Conservation (phyloP, 495 filamentous ascomycete genomes). For the Peziza echinospora region DNA sequence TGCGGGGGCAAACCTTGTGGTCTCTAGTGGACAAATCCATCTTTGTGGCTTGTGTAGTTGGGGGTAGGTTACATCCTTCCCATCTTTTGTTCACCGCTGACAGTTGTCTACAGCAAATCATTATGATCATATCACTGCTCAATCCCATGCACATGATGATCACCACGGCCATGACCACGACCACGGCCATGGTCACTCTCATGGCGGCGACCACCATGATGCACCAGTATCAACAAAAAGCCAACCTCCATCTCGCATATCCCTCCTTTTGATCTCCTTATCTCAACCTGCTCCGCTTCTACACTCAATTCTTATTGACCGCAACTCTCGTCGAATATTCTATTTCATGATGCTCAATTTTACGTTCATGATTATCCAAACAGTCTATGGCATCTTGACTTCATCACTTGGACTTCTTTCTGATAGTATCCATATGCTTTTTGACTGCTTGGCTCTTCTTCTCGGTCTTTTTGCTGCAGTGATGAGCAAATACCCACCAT, state of each 20-base stretch:
- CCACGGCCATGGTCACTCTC: constrained; percentile 23
- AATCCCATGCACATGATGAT: not conserved
- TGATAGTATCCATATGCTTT: constrained; percentile 99
- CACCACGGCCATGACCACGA: constrained; percentile 17
- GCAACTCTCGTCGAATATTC: constrained; percentile 86
- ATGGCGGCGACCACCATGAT: constrained; percentile 10
- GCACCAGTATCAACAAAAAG: constrained; percentile 4
- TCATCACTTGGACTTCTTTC: constrained; percentile 85
- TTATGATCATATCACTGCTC: not conserved
- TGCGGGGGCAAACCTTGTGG: not conserved
- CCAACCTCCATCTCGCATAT: constrained; percentile 16
- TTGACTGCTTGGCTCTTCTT: constrained; percentile 81
- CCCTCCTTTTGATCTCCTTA: constrained; percentile 23
- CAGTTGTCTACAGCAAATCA: too few species aligned
- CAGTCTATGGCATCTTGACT: constrained; percentile 77
- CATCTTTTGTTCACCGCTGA: too few species aligned
- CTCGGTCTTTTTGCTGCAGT: constrained; percentile 89
- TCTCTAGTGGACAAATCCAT: not conserved
- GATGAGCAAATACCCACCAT: constrained; percentile 92
- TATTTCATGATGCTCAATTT: constrained; percentile 95
- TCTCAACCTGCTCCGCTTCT: constrained; percentile 49
- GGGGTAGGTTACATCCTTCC: too few species aligned
- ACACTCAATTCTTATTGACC: constrained; percentile 68
- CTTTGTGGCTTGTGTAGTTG: not conserved
- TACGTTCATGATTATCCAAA: constrained; percentile 81